Evolutionary conservation across 495 filamentous ascomycete species (phyloP).

Genomic region (Aspergillus incahuasiensis): DNA sequence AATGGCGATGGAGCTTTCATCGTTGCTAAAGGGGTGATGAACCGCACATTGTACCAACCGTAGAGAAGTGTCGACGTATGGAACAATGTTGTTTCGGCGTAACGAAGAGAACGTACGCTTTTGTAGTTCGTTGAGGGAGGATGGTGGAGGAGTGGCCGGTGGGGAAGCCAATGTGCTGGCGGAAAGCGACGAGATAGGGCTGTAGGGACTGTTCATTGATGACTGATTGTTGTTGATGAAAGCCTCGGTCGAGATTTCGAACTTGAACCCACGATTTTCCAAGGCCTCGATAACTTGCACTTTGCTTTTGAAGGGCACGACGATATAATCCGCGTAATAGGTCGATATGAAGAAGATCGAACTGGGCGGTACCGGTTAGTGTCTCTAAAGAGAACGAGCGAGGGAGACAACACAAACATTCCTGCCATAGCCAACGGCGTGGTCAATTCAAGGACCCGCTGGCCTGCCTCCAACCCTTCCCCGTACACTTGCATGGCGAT

Average conservation of each 20-base stretch:
- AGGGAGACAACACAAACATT: slow-evolving; percentile 54
- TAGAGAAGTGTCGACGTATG: slow-evolving; percentile 61
- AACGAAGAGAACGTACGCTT: slow-evolving; percentile 73
- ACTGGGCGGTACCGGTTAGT: slow-evolving; percentile 29
- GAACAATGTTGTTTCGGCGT: slow-evolving; percentile 66
- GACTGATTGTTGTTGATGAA: slow-evolving; percentile 54
- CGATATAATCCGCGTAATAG: slow-evolving; percentile 95
- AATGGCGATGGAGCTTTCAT: slow-evolving; percentile 44
- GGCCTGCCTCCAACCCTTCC: slow-evolving; percentile 87
- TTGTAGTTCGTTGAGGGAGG: slow-evolving; percentile 73
- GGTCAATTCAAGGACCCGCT: slow-evolving; percentile 86
- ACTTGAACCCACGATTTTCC: slow-evolving; percentile 75
- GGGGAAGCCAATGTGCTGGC: slow-evolving; percentile 35
- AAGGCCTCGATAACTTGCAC: slow-evolving; percentile 70
- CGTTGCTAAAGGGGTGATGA: slow-evolving; percentile 43
- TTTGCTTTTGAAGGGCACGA: slow-evolving; percentile 74
- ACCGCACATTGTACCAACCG: slow-evolving; percentile 83
- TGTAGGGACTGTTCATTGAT: slow-evolving; percentile 19
- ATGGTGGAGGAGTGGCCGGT: slow-evolving; percentile 71
- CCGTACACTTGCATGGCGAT: slow-evolving; percentile 84
- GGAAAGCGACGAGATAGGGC: slow-evolving; percentile 27
- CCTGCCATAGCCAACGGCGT: slow-evolving; percentile 86
- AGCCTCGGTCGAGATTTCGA: slow-evolving; percentile 64
- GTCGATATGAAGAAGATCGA: slow-evolving; percentile 98
- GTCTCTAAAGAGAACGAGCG: background rate